A percentile compares a stretch with the other conserved stretches of the same genome.
Conservation (phyloP, 768 basidiomycete genomes). For the Leccinellum rugosiceps region DNA sequence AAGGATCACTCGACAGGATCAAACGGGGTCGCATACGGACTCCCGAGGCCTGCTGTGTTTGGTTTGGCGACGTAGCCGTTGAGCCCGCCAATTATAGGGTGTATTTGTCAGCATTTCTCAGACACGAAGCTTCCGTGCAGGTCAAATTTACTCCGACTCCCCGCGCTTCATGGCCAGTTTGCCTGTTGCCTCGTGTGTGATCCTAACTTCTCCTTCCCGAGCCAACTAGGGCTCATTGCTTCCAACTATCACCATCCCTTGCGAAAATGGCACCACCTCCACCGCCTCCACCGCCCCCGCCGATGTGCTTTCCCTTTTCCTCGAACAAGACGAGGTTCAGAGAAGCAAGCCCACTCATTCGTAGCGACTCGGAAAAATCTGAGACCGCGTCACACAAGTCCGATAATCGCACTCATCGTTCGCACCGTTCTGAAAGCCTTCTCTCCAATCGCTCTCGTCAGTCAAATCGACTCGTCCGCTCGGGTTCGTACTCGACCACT, state of each 20-base stretch:
- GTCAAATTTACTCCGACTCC: conserved; percentile 25
- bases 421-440: conserved; percentile 20
- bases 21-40: conserved; percentile 15
- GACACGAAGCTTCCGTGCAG: not conserved
- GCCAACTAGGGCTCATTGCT: conserved; percentile 18
- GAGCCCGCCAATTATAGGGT: conserved; percentile 12
- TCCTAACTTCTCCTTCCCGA: conserved; percentile 13
- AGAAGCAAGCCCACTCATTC: conserved; percentile 31
- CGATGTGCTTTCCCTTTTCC: conserved; percentile 58
- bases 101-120: conserved; percentile 28
- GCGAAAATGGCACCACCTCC: conserved; percentile 47
- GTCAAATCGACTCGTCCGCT: conserved; percentile 34
- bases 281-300: conserved; percentile 48
- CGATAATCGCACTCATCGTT: conserved; percentile 28
- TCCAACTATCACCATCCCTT: conserved; percentile 13
- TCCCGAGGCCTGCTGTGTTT: conserved; percentile 13
- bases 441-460: conserved; percentile 21
- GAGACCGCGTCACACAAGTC: conserved; percentile 38
- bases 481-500: conserved; percentile 43
- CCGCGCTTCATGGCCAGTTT: conserved; percentile 16
- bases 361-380: conserved; percentile 42
- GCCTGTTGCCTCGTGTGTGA: conserved; percentile 33
- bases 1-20: conserved; percentile 19
- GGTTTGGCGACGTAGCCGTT: conserved; percentile 13
- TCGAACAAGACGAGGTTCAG: conserved; percentile 26